Conservation (phyloP, 208 protist genomes). For the Leishmania martiniquensis region DNA sequence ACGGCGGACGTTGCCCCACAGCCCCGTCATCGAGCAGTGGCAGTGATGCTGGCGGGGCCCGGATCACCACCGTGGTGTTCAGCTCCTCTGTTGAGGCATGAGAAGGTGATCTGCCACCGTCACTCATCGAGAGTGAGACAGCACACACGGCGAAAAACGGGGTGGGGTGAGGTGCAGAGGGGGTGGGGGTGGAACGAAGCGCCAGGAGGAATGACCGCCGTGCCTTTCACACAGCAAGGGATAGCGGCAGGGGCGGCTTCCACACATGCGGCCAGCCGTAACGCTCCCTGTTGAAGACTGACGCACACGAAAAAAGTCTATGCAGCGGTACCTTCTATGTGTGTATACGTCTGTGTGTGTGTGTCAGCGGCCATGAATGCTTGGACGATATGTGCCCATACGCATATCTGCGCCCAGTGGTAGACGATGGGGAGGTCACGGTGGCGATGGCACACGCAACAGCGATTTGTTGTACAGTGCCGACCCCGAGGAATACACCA, state of each 20-base stretch:
- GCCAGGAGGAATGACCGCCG: not conserved
- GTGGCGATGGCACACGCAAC: not conserved
- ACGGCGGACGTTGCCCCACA: not conserved
- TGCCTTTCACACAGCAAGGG: not conserved
- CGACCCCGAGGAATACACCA: no score
- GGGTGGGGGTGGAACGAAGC: not conserved
- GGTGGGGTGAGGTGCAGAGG: not conserved
- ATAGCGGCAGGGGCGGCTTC: not conserved
- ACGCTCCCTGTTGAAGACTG: not conserved
- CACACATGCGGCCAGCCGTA: not conserved
- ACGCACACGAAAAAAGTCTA: not conserved
- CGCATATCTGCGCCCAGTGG: no score
- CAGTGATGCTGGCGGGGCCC: not conserved
- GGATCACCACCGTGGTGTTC: slow-evolving; percentile 1
- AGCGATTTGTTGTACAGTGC: not conserved
- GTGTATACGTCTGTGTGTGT: no score
- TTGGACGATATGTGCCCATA: no score
- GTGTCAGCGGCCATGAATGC: no score
- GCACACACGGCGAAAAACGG: no score
- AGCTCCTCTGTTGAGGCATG: not conserved
- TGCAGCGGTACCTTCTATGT: not conserved
- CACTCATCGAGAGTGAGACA: slow-evolving; percentile 1
- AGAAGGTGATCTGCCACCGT: not conserved
- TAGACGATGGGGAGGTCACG: not conserved
- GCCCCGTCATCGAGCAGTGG: not conserved